Evolutionary conservation across 805 yeast genomes (phyloP).

Genomic region (Saccharomycopsis selenospora): DNA sequence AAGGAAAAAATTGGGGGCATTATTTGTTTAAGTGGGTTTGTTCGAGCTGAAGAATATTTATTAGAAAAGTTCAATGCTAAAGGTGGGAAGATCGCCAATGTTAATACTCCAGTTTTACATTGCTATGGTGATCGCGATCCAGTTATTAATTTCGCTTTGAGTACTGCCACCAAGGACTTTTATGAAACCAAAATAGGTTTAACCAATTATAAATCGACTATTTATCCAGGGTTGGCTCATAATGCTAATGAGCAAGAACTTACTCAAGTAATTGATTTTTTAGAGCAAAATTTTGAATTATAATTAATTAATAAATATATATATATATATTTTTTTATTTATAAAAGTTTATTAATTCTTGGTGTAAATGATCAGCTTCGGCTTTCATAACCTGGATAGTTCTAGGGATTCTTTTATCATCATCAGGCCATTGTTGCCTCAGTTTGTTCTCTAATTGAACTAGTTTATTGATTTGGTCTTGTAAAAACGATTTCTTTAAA

Average conservation of each 20-base stretch:
- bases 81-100: slow-evolving; percentile 35
- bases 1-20: slow-evolving; percentile 72
- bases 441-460: slow-evolving; percentile 24
- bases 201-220: slow-evolving; percentile 31
- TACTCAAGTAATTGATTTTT: slow-evolving; percentile 30
- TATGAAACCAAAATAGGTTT: slow-evolving; percentile 31
- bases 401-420: slow-evolving; percentile 51
- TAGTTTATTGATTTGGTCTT: slow-evolving; percentile 26
- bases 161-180: slow-evolving; percentile 30
- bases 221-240: slow-evolving; percentile 26
- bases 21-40: slow-evolving; percentile 70
- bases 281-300: no score
- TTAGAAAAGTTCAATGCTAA: slow-evolving; percentile 22
- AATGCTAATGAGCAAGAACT: slow-evolving; percentile 35
- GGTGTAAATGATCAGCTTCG: slow-evolving; percentile 57
- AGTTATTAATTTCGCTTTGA: slow-evolving; percentile 41
- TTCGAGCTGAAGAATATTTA: slow-evolving; percentile 31
- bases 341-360: slow-evolving; percentile 34
- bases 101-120: slow-evolving; percentile 69
- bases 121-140: slow-evolving; percentile 85
- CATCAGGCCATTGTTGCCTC: slow-evolving; percentile 33
- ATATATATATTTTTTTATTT: no score
- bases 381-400: slow-evolving; percentile 55
- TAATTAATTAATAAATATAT: no score
- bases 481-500: slow-evolving; percentile 27